phyloP scores from a whole-genome alignment of 768 basidiomycete species.

The Suillus americanus region DNA sequence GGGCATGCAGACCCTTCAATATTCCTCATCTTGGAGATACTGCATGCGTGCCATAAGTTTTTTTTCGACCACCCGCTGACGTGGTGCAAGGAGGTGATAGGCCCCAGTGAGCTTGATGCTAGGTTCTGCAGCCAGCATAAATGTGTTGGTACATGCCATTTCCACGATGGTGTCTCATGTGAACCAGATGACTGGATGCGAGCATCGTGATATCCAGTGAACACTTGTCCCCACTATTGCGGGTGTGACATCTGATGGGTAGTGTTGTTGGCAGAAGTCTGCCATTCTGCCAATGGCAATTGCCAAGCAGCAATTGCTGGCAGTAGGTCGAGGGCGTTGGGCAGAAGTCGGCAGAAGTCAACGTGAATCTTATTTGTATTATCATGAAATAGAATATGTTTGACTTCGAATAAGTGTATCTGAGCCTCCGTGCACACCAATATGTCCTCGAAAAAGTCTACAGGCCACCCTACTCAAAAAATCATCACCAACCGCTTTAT shows the following conservation, averaged over 20 bases:
- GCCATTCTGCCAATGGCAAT: too few relatives aligned
- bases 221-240: conserved; percentile 32
- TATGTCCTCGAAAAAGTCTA: too few relatives aligned
- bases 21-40: conserved; percentile 20
- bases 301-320: too few relatives aligned
- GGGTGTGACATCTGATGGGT: background rate
- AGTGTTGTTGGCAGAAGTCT: too few relatives aligned
- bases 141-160: conserved; percentile 35
- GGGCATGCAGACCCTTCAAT: conserved; percentile 13
- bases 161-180: conserved; percentile 36
- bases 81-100: conserved; percentile 1
- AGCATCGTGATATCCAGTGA: conserved; percentile 37
- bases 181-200: conserved; percentile 41
- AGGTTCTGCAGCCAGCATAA: conserved; percentile 1
- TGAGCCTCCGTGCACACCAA: too few relatives aligned
- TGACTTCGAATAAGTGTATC: too few relatives aligned
- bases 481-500: too few relatives aligned
- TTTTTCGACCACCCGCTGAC: background rate
- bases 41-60: background rate
- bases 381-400: too few relatives aligned
- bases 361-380: too few relatives aligned
- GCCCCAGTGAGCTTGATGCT: background rate
- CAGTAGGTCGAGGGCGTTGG: too few relatives aligned
- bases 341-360: too few relatives aligned
- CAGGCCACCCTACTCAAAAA: too few relatives aligned